Percentiles rank a stretch among this genome's conserved stretches.
phyloP scores from a whole-genome alignment of 2,329 filamentous ascomycete genomes.

The Diaporthe vexans region DNA sequence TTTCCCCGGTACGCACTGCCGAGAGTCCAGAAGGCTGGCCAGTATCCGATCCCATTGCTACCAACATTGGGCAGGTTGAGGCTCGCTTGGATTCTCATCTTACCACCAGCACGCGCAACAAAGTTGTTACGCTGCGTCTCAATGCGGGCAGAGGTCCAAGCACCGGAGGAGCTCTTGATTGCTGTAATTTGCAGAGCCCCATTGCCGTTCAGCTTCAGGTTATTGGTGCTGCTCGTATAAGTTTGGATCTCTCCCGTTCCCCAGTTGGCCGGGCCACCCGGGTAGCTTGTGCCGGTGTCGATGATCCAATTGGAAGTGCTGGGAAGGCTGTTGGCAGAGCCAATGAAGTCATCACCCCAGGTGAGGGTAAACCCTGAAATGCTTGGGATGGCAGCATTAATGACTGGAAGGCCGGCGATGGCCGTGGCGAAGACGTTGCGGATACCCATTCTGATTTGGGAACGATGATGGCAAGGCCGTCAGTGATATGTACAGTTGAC shows the following conservation, averaged over 20 bases:
- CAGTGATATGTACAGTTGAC: conserved; percentile 9
- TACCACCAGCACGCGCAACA: conserved; percentile 50
- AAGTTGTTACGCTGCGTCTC: conserved; percentile 58
- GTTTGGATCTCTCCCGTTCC: conserved; percentile 63
- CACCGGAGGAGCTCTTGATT: conserved; percentile 46
- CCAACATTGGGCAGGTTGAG: conserved; percentile 25
- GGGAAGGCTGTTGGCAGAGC: conserved; percentile 46
- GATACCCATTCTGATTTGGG: conserved; percentile 6
- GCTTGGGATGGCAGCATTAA: conserved; percentile 14
- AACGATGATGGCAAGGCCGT: not conserved
- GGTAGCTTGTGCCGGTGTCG: conserved; percentile 61
- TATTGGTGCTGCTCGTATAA: conserved; percentile 57
- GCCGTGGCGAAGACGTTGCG: conserved; percentile 13
- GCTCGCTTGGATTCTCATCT: conserved; percentile 59
- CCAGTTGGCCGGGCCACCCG: conserved; percentile 61
- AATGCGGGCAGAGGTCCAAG: conserved; percentile 67
- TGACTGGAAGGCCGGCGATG: conserved; percentile 6
- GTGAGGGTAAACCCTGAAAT: conserved; percentile 23
- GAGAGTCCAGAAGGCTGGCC: conserved; percentile 70
- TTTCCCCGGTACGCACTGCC: conserved; percentile 61
- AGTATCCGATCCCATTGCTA: conserved; percentile 57
- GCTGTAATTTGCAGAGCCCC: conserved; percentile 55
- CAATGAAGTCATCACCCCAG: conserved; percentile 24
- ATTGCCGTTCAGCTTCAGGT: conserved; percentile 56
- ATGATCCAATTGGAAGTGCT: conserved; percentile 58